Evolutionary conservation across 2,329 filamentous ascomycete species (phyloP).

Genomic region (Nannizzia gypsea): DNA sequence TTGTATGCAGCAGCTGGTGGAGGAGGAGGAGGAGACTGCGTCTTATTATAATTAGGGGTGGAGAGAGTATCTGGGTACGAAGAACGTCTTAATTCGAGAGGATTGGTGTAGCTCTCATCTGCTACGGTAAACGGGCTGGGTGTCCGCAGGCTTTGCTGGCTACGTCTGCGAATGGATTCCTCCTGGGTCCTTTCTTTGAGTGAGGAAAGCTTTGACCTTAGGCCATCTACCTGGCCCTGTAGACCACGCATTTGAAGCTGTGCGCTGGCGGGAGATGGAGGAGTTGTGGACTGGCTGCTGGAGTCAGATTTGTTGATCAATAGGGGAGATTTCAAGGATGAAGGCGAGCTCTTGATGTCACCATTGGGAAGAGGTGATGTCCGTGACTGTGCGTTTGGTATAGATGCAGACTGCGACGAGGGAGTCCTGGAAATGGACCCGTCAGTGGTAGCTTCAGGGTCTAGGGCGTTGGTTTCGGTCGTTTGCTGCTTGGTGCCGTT

Average conservation of each 20-base stretch:
- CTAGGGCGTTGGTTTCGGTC: background rate
- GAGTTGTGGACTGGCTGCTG: constrained; percentile 30
- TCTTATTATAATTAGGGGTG: background rate
- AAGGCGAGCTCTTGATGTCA: constrained; percentile 19
- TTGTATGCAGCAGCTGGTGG: background rate
- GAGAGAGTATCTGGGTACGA: background rate
- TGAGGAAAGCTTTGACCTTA: constrained; percentile 74
- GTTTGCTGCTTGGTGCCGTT: background rate
- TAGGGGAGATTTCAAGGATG: constrained; percentile 19
- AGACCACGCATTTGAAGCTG: constrained; percentile 62
- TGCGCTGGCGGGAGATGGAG: constrained; percentile 55
- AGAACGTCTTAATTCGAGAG: constrained; percentile 7
- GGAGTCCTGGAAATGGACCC: background rate
- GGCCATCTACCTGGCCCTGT: constrained; percentile 71
- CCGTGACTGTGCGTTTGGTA: constrained; percentile 12
- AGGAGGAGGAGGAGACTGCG: background rate
- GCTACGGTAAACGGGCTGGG: constrained; percentile 70
- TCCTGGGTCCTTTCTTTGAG: constrained; percentile 67
- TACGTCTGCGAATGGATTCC: constrained; percentile 66
- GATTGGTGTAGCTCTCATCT: constrained; percentile 44
- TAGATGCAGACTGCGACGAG: background rate
- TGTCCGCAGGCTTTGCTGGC: constrained; percentile 61
- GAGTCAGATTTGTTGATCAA: constrained; percentile 12
- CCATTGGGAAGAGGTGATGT: constrained; percentile 2
- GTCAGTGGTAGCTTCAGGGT: background rate